Percentiles rank a stretch among this genome's conserved stretches.
Evolutionary conservation across 352 stramenopile species (phyloP).

Genomic region (Phytophthora tubulina): DNA sequence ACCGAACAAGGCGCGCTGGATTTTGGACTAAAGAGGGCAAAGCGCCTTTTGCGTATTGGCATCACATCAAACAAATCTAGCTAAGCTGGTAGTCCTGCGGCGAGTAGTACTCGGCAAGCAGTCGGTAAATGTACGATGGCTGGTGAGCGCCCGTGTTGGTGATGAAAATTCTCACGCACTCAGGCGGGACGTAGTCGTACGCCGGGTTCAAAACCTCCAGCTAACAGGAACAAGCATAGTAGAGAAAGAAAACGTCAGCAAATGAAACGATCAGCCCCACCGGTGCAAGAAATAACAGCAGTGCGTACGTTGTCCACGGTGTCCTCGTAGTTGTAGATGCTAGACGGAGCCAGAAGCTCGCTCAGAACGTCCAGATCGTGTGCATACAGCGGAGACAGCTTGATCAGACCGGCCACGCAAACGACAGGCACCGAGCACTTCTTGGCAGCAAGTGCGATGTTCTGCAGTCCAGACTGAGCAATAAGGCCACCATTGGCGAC

Average conservation of each 20-base stretch:
- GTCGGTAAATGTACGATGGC: constrained; percentile 98
- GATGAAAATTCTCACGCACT: constrained; percentile 98
- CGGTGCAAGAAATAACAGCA: not conserved
- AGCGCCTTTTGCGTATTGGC: constrained; percentile 27
- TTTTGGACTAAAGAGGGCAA: constrained; percentile 54
- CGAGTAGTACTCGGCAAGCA: constrained; percentile 99
- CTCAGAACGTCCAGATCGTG: constrained; percentile 98
- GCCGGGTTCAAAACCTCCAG: constrained; percentile 97
- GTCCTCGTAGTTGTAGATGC: constrained; percentile 92
- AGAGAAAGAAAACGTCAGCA: constrained; percentile 24
- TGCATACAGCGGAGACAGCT: constrained; percentile 98
- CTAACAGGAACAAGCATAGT: constrained; percentile 42
- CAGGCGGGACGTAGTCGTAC: constrained; percentile 98
- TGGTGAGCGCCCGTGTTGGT: constrained; percentile 99
- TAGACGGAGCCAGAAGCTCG: constrained; percentile 88
- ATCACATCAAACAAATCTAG: constrained; percentile 49
- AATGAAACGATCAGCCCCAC: constrained; percentile 11
- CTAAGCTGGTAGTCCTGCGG: constrained; percentile 94
- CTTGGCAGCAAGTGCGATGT: constrained; percentile 96
- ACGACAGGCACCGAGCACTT: constrained; percentile 97
- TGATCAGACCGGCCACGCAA: constrained; percentile 97
- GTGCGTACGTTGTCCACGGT: constrained; percentile 86
- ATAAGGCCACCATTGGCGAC: constrained; percentile 98
- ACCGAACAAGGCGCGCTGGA: constrained; percentile 52
- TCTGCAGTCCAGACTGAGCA: constrained; percentile 94